Evolutionary conservation across 2,329 filamentous ascomycete species (phyloP).

Genomic region (Hypoxylon sp.): DNA sequence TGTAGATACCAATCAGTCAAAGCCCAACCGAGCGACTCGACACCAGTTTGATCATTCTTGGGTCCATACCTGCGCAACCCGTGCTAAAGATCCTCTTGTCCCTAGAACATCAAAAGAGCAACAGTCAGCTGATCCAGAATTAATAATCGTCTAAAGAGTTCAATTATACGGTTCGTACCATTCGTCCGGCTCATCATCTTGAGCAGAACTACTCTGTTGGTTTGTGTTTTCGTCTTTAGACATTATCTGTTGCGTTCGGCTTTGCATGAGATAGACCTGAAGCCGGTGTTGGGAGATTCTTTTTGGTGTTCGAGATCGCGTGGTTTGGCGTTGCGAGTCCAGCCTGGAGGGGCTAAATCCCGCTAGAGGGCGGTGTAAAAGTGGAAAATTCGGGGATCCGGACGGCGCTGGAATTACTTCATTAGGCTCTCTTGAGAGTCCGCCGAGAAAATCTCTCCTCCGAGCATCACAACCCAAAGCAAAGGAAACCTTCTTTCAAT

Average conservation of each 20-base stretch:
- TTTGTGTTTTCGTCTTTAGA: conserved; percentile 67
- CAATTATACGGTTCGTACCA: conserved; percentile 71
- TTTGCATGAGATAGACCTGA: background rate
- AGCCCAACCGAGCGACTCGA: background rate
- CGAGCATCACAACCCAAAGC: conserved; percentile 8
- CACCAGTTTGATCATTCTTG: background rate
- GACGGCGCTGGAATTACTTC: conserved; percentile 29
- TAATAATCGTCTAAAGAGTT: conserved; percentile 1
- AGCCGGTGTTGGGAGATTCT: conserved; percentile 8
- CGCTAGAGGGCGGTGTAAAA: conserved; percentile 36
- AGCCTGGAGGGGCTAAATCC: conserved; percentile 26
- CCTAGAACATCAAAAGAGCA: conserved; percentile 65
- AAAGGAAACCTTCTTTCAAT: background rate
- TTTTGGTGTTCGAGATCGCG: conserved; percentile 23
- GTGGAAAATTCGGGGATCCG: conserved; percentile 33
- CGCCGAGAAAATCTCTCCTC: conserved; percentile 14
- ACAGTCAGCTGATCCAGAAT: conserved; percentile 25
- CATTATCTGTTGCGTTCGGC: conserved; percentile 57
- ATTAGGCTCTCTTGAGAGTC: conserved; percentile 11
- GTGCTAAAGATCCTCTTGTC: conserved; percentile 98
- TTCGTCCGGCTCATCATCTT: conserved; percentile 89
- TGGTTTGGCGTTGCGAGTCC: conserved; percentile 25
- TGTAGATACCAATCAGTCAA: conserved; percentile 6
- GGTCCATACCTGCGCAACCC: conserved; percentile 82
- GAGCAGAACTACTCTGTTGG: conserved; percentile 54